Evolutionary conservation across 345 rosid species (phyloP), one percentile per base, ranked within the genome.

Genomic region (Eucalyptus melliodora): DNA sequence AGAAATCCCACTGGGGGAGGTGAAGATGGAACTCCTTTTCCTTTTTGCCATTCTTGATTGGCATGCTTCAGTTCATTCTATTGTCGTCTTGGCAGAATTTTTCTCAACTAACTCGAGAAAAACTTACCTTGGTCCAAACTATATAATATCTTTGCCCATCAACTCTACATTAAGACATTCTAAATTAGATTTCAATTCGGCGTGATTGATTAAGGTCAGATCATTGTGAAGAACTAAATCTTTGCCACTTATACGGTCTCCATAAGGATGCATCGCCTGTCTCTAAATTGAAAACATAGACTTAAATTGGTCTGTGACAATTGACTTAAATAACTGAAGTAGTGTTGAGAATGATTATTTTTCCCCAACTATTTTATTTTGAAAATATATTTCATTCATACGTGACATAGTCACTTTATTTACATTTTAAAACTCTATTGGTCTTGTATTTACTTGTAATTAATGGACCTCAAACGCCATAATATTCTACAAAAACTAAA

Each of bases 181-280:
- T 42, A 77, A 77, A 21, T 37, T 40, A 37, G 47, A 77, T 21
- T 40, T 40, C 83, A 21, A 72, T 21, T 10, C 9, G 4, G 27
- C 45, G 11, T 44, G 4, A 72, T 72, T 7, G 8, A 24, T 21
- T 19, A 37, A 37, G 45, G 8, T 19, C 2, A 4, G 2, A 3
- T 40, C 30, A 42, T 19, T 40, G 11, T 21, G 11, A 77, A 77
- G 9, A 77, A 23, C 15, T 37, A 11, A 10, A 11, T 11, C 13
- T 21, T 11, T 11, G 44, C 3, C 16, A 2, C 13, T 77, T 6
- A 23, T 2, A 13, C 40, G 5, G 0, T 40, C 27, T 21, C 2
- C 9, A 11, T 6, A 21, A 19, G 2, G 1, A 77, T 40, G 16
- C 2, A 11, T 77, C 0, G 3, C 14, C 16, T 77, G 4, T 72